Conservation (phyloP, 2,329 filamentous ascomycete genomes). For the Calonectria multiphialidica region DNA sequence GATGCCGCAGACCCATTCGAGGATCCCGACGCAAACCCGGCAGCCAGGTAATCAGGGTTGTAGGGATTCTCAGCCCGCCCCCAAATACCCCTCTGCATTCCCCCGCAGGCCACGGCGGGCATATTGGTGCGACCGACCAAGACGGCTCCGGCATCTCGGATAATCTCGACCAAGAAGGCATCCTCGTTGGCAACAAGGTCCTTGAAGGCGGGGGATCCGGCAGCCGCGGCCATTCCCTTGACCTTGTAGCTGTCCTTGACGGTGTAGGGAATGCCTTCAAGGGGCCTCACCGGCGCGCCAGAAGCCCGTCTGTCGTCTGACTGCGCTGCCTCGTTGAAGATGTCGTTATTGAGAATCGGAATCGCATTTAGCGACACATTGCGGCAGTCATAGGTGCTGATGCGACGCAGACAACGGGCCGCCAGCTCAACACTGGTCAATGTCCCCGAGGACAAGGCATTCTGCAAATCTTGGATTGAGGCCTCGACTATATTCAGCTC, state of each 20-base stretch:
- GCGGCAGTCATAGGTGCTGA: constrained; percentile 41
- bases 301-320: constrained; percentile 41
- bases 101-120: constrained; percentile 68
- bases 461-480: constrained; percentile 39
- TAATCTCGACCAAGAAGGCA: constrained; percentile 59
- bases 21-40: constrained; percentile 67
- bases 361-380: constrained; percentile 41
- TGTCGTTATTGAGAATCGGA: constrained; percentile 38
- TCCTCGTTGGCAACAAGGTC: constrained; percentile 63
- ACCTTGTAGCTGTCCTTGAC: constrained; percentile 70
- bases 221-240: constrained; percentile 62
- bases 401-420: constrained; percentile 38
- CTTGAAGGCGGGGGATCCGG: constrained; percentile 66
- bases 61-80: constrained; percentile 69
- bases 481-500: constrained; percentile 40
- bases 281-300: constrained; percentile 7
- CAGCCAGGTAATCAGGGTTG: constrained; percentile 64
- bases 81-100: constrained; percentile 69
- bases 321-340: constrained; percentile 42
- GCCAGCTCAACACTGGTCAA: constrained; percentile 44
- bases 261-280: constrained; percentile 69
- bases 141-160: constrained; percentile 52
- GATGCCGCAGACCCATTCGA: constrained; percentile 67
- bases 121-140: constrained; percentile 65
- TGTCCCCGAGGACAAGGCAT: constrained; percentile 33